Percentiles rank a stretch among this genome's conserved stretches.
Conservation (phyloP, 2,329 filamentous ascomycete genomes). For the Botrytis medusae region DNA sequence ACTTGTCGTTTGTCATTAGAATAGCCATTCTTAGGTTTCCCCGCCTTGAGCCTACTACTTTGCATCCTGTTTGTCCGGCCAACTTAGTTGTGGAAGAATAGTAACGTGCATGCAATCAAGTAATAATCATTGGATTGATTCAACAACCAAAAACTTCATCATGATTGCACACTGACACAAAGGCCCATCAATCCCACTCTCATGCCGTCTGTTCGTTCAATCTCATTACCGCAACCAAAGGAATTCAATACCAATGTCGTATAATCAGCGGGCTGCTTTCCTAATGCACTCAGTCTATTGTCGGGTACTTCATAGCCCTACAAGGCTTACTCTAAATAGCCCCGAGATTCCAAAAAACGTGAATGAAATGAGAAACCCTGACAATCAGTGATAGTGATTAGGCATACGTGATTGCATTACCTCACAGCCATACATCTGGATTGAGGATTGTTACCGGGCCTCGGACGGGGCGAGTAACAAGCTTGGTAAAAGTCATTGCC, state of each 20-base stretch:
- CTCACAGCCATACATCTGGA: neutral
- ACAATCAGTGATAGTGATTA: neutral
- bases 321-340: neutral
- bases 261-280: neutral
- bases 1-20: neutral
- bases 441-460: neutral
- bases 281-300: neutral
- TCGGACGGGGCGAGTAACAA: neutral
- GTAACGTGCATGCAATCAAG: neutral
- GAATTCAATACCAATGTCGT: neutral
- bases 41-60: neutral
- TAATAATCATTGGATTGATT: neutral
- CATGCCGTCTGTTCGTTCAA: neutral
- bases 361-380: neutral
- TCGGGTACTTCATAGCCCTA: constrained; percentile 1
- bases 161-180: neutral
- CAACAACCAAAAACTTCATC: neutral
- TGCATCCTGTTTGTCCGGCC: neutral
- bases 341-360: neutral
- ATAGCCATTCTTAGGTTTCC: neutral
- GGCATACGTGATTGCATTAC: neutral
- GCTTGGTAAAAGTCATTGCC: neutral
- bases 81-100: neutral
- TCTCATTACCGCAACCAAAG: neutral
- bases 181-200: neutral